Evolutionary conservation across 345 rosid species (phyloP).

Genomic region (Rubroshorea leprosula): DNA sequence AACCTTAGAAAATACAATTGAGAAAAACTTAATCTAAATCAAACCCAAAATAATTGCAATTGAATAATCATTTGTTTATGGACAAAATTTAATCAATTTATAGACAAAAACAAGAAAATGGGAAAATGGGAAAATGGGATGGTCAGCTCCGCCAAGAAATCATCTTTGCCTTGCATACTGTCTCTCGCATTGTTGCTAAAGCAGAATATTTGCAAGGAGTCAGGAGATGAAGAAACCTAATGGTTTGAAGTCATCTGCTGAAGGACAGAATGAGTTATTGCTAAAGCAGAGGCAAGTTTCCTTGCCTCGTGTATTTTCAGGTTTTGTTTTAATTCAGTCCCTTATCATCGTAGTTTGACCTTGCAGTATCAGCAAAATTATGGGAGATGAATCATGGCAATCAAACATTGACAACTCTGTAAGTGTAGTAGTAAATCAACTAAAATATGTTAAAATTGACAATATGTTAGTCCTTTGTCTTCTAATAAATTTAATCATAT

Average conservation of each 20-base stretch:
- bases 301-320: constrained; percentile 13
- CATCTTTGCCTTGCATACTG: too few species aligned
- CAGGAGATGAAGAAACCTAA: constrained; percentile 67
- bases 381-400: constrained; percentile 60
- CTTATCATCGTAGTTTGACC: constrained; percentile 17
- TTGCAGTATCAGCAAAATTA: constrained; percentile 76
- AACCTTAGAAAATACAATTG: too few species aligned
- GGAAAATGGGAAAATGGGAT: too few species aligned
- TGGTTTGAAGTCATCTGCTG: constrained; percentile 47
- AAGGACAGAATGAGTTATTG: constrained; percentile 61
- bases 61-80: too few species aligned
- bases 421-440: constrained; percentile 29
- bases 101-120: too few species aligned
- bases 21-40: too few species aligned
- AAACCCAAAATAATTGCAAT: too few species aligned
- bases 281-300: constrained; percentile 73
- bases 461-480: constrained; percentile 1
- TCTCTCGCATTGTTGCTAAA: too few species aligned
- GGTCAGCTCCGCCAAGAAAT: too few species aligned
- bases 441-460: constrained; percentile 10
- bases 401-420: constrained; percentile 42
- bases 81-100: too few species aligned
- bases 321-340: constrained; percentile 11
- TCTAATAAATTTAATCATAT: constrained; percentile 21
- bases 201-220: constrained; percentile 70